Base-by-base conservation (phyloP, 768 basidiomycete species). In the Nevesoporus exiguus region DNA sequence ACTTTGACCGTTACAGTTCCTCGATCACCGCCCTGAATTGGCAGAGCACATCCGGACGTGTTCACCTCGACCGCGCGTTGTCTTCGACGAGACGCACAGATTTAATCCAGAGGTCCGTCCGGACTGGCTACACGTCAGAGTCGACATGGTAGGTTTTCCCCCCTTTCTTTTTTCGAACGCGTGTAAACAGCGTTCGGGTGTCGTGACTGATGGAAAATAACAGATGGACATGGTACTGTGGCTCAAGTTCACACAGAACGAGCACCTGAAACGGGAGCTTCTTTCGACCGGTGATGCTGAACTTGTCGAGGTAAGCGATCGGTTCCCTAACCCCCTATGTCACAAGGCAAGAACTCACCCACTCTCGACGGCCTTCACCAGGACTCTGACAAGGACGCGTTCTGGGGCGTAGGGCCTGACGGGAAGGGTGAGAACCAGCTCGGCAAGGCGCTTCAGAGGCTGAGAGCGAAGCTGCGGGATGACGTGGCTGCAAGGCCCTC, bases 361-460 rank as follows among this genome's bases (percentile, higher is more conserved):
- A 61, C 59, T 45, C 53, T 61, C 44, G 56, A 44, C 41, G 39
- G 52, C 53, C 49, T 34, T 59, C 57, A 30, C 33, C 51, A 66
- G 59, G 61, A 65, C 49, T 66, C 66, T 1, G 63, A 65, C 62
- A 66, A 67, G 47, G 74, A 77, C 55, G 64, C 70, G 43, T 75
- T 76, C 58, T 77, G 76, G 75, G 76, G 75, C 27, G 56, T 74
- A 52, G 75, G 76, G 44, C 61, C 62, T 43, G 66, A 76, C 22
- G 61, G 66, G 44, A 62, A 62, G 53, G 76, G 75, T 39, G 61
- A 69, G 57, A 76, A 76, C 52, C 72, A 76, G 56, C 62, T 77
- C 17, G 76, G 75, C 22, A 75, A 73, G 56, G 70, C 75, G 45
- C 70, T 76, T 39, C 68, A 69, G 51, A 71, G 73, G 51, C 59